Conservation (phyloP, 1,139 yeast species). For the Yamadazyma jaroonii region DNA sequence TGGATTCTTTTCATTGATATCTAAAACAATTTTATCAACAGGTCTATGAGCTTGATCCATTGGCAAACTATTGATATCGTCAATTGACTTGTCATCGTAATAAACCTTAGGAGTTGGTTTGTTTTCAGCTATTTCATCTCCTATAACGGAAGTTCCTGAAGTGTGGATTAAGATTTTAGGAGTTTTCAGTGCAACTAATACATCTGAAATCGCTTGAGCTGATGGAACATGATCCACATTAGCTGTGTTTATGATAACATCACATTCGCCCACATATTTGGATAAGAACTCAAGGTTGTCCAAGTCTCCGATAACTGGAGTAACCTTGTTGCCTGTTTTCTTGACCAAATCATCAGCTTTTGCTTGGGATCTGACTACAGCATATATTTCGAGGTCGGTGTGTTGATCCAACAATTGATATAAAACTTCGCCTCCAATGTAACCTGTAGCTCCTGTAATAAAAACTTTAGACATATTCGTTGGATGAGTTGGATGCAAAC, state of each 20-base stretch:
- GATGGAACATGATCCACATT: slow-evolving; percentile 34
- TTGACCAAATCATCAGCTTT: slow-evolving; percentile 21
- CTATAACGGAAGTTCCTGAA: slow-evolving; percentile 35
- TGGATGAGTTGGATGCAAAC: neutral
- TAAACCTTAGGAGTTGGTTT: slow-evolving; percentile 23
- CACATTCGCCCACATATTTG: slow-evolving; percentile 20
- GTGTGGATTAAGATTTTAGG: slow-evolving; percentile 35
- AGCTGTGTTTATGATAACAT: slow-evolving; percentile 36
- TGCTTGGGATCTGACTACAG: slow-evolving; percentile 23
- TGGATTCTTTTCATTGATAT: slow-evolving; percentile 22
- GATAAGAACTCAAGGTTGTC: slow-evolving; percentile 21
- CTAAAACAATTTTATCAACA: slow-evolving; percentile 32
- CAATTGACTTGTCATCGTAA: slow-evolving; percentile 28
- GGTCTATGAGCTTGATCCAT: slow-evolving; percentile 34
- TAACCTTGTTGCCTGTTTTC: slow-evolving; percentile 15
- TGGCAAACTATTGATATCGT: slow-evolving; percentile 27
- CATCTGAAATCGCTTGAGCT: slow-evolving; percentile 22
- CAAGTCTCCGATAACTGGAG: slow-evolving; percentile 21
- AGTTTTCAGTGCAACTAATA: slow-evolving; percentile 16
- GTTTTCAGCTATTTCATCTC: slow-evolving; percentile 22
- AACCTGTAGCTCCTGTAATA: slow-evolving; percentile 39
- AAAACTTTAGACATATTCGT: slow-evolving; percentile 15
- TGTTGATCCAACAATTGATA: slow-evolving; percentile 20
- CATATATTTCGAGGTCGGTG: slow-evolving; percentile 18
- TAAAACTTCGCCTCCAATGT: slow-evolving; percentile 34